Percentiles rank a stretch among this genome's conserved stretches.
These are phyloP conservation scores for Coccomyxa sp. DNA, from an alignment of 139 green algal genomes.

Conservation along the genomic window DNA sequence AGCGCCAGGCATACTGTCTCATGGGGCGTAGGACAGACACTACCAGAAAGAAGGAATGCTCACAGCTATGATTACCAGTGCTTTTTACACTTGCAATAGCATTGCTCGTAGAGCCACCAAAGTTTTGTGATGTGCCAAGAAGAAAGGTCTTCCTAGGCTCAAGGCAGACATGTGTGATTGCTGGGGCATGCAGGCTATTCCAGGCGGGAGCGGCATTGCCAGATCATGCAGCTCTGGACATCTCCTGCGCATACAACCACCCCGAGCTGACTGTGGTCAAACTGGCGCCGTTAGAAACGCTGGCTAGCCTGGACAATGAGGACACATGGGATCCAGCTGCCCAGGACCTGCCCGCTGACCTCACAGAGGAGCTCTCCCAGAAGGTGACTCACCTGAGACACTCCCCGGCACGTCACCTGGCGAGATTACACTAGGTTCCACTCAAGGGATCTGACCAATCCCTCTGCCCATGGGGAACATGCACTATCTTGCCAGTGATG, in stretches of 20 bases:
- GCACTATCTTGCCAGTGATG: neutral
- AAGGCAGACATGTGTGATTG: neutral
- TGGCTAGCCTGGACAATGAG: too few relatives aligned
- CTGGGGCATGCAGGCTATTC: neutral
- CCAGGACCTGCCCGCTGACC: neutral
- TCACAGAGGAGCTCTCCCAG: neutral
- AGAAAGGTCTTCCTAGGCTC: neutral
- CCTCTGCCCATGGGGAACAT: neutral
- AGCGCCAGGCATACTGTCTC: neutral
- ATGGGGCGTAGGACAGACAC: neutral
- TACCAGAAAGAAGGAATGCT: too few relatives aligned
- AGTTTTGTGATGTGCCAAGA: neutral
- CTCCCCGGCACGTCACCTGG: neutral
- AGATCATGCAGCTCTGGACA: neutral
- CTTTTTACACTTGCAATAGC: too few relatives aligned
- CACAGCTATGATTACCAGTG: too few relatives aligned
- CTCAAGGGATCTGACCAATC: neutral
- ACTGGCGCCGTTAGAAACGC: neutral
- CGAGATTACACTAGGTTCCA: neutral
- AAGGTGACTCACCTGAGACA: neutral
- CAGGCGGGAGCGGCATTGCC: neutral
- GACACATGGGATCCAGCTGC: neutral
- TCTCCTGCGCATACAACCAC: neutral
- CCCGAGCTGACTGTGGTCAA: neutral
- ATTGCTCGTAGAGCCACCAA: neutral